A percentile compares a stretch with the other conserved stretches of the same genome.
These are phyloP conservation scores for Mycosphaerella arachidis DNA, from an alignment of 2,329 filamentous ascomycete genomes.

Conservation along the genomic window DNA sequence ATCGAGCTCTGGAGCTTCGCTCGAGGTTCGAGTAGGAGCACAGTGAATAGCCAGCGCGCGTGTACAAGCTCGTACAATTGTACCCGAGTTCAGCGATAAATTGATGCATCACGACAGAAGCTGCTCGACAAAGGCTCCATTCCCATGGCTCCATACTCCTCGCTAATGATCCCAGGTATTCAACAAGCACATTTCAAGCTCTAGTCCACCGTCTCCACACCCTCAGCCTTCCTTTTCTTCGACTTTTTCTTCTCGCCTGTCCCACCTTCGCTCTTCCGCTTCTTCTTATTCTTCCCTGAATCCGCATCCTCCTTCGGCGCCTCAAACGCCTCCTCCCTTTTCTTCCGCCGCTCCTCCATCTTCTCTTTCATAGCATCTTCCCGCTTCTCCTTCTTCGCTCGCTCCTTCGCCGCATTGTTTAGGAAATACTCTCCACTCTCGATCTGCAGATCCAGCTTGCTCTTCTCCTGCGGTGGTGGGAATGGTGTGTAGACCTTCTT, in stretches of 20 bases:
- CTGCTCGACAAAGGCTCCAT: no score
- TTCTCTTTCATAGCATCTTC: constrained; percentile 81
- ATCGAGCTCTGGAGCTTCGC: no score
- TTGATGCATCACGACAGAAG: no score
- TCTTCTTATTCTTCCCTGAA: constrained; percentile 44
- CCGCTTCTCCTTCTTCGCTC: constrained; percentile 71
- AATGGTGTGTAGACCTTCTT: constrained; percentile 97
- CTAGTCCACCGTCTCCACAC: constrained; percentile 27
- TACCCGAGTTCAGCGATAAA: no score
- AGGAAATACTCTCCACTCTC: constrained; percentile 97
- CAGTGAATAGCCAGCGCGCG: no score
- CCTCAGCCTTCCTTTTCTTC: constrained; percentile 34
- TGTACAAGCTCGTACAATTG: no score
- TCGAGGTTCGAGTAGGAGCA: no score
- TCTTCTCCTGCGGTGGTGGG: constrained; percentile 95
- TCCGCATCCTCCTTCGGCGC: constrained; percentile 72
- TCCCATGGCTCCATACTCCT: constrained; percentile 1
- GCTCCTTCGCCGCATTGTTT: constrained; percentile 85
- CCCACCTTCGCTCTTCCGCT: constrained; percentile 49
- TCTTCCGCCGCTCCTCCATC: constrained; percentile 81
- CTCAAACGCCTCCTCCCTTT: constrained; percentile 79
- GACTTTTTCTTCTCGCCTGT: constrained; percentile 40
- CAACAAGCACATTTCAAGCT: neutral
- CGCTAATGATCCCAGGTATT: constrained; percentile 3
- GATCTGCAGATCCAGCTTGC: constrained; percentile 97